Evolutionary conservation across 306 rosid genomes (phyloP).

Genomic region (Vigna radiata): DNA sequence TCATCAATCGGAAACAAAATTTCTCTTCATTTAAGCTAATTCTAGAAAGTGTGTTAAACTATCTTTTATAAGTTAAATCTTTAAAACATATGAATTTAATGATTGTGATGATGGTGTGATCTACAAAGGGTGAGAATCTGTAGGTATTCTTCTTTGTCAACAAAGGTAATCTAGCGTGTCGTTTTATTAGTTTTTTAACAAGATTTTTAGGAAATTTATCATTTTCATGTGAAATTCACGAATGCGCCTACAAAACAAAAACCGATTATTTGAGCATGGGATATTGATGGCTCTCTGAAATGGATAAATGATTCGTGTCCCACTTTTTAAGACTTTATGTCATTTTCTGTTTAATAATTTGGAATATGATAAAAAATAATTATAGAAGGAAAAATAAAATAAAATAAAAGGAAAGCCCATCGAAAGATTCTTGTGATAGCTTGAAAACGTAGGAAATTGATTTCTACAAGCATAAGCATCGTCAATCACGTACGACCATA

Average conservation of each 20-base stretch:
- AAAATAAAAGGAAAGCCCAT: conserved; percentile 35
- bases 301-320: conserved; percentile 49
- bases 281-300: conserved; percentile 44
- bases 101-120: background rate
- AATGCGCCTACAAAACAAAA: conserved; percentile 31
- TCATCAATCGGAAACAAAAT: background rate
- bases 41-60: too few relatives aligned
- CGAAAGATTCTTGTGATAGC: conserved; percentile 77
- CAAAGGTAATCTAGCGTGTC: conserved; percentile 49
- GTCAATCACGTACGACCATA: conserved; percentile 52
- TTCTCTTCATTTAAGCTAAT: background rate
- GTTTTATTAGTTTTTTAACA: conserved; percentile 28
- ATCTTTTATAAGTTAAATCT: too few relatives aligned
- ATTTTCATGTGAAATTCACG: conserved; percentile 45
- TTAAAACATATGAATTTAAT: background rate
- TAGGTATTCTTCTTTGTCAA: conserved; percentile 52
- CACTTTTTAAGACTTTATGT: conserved; percentile 65
- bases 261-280: conserved; percentile 46
- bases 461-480: conserved; percentile 91
- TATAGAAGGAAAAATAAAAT: background rate
- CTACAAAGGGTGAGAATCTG: conserved; percentile 27
- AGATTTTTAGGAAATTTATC: conserved; percentile 33
- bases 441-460: conserved; percentile 84
- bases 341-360: conserved; percentile 56
- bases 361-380: conserved; percentile 5